phyloP scores from a whole-genome alignment of 2,329 filamentous ascomycete genomes.

The Aureobasidium sp. region DNA sequence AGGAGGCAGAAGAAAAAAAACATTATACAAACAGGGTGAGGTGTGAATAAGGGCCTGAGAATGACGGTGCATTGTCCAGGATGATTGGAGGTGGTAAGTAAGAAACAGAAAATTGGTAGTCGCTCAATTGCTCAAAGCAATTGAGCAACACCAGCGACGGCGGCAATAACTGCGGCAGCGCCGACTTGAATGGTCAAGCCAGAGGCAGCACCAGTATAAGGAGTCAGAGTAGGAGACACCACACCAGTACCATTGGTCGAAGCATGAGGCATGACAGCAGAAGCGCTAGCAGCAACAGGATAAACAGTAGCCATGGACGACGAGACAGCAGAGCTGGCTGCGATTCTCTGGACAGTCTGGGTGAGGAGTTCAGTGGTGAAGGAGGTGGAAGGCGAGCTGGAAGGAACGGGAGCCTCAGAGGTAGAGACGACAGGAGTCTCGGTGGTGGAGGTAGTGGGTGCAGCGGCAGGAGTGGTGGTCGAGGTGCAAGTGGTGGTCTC shows the following conservation, averaged over 20 bases:
- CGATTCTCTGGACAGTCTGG: neutral
- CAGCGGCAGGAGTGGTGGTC: conserved; percentile 3
- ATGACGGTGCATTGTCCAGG: conserved; percentile 9
- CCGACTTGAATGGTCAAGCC: conserved; percentile 6
- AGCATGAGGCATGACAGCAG: neutral
- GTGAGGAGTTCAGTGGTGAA: conserved; percentile 4
- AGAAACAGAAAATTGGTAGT: neutral
- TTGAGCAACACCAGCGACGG: conserved; percentile 6
- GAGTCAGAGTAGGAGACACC: neutral
- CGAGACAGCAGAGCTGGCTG: neutral
- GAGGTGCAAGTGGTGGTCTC: conserved; percentile 13
- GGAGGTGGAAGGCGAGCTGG: neutral
- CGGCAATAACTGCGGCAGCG: conserved; percentile 11
- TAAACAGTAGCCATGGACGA: conserved; percentile 1
- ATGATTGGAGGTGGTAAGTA: neutral
- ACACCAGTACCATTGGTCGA: conserved; percentile 7
- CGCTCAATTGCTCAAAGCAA: neutral
- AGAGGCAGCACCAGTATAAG: conserved; percentile 15
- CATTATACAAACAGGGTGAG: conserved; percentile 4
- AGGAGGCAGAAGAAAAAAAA: neutral
- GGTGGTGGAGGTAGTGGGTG: neutral
- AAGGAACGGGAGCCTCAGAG: neutral
- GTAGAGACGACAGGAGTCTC: neutral
- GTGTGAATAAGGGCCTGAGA: neutral
- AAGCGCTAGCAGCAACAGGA: neutral